Evolutionary conservation across 1,284 basidiomycete species (phyloP).

Genomic region (Marasmius fiardii): DNA sequence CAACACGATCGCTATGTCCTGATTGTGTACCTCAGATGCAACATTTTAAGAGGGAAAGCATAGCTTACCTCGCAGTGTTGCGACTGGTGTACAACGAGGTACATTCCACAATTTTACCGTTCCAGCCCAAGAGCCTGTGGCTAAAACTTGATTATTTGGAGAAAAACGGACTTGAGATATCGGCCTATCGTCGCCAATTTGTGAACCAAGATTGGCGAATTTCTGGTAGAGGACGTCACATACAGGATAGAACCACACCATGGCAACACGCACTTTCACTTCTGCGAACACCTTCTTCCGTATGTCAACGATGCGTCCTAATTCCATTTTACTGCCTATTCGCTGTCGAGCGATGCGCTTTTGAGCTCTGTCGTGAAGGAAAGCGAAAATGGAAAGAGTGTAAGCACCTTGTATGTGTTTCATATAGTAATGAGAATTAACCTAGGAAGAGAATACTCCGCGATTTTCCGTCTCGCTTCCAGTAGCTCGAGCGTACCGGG

Average conservation of each 20-base stretch:
- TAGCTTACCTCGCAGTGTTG: constrained; percentile 65
- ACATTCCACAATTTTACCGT: constrained; percentile 94
- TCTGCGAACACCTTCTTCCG: constrained; percentile 87
- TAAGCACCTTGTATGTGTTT: constrained; percentile 74
- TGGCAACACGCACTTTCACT: constrained; percentile 67
- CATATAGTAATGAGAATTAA: constrained; percentile 60
- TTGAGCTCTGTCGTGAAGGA: constrained; percentile 86
- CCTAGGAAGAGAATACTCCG: constrained; percentile 91
- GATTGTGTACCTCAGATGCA: constrained; percentile 12
- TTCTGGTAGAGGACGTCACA: constrained; percentile 46
- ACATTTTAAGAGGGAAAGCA: background rate
- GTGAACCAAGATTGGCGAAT: constrained; percentile 91
- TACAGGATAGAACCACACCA: background rate
- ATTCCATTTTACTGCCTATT: constrained; percentile 82
- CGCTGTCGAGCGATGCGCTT: constrained; percentile 87
- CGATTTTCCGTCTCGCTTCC: constrained; percentile 79
- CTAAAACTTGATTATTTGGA: constrained; percentile 84
- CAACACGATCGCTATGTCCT: constrained; percentile 90
- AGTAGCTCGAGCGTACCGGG: constrained; percentile 86
- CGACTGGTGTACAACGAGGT: constrained; percentile 79
- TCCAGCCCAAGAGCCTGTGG: constrained; percentile 96
- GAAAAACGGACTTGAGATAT: constrained; percentile 94
- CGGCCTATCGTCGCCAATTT: constrained; percentile 95
- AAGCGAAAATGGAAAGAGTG: constrained; percentile 37
- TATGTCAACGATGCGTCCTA: constrained; percentile 87